Percentiles rank a stretch among this genome's conserved stretches.
Evolutionary conservation across 108 stramenopile genomes (phyloP).

Genomic region (Pinguiococcus pyrenoidosus): DNA sequence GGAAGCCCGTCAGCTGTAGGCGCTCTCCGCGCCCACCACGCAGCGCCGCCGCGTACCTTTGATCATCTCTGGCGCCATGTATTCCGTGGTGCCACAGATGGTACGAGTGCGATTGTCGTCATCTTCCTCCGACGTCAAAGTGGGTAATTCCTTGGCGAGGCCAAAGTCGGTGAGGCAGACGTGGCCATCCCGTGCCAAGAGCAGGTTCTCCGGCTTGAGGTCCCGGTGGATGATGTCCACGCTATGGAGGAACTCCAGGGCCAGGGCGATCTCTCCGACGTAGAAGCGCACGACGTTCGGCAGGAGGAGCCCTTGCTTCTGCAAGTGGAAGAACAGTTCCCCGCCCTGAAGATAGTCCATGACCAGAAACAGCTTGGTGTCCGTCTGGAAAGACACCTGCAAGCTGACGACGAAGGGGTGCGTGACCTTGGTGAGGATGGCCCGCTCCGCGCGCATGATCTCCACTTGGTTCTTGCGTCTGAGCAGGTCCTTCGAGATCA

Average conservation of each 20-base stretch:
- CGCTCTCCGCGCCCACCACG: background rate
- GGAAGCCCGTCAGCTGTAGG: no score
- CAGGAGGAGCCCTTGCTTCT: conserved; percentile 60
- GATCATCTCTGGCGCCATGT: conserved; percentile 74
- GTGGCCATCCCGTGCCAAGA: conserved; percentile 73
- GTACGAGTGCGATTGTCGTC: conserved; percentile 27
- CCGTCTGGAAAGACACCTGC: conserved; percentile 90
- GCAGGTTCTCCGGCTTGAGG: conserved; percentile 82
- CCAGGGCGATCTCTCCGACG: conserved; percentile 85
- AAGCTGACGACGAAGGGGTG: conserved; percentile 92
- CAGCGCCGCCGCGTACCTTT: background rate
- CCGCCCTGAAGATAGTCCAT: conserved; percentile 94
- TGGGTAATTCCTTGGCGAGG: conserved; percentile 47
- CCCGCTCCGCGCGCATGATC: conserved; percentile 61
- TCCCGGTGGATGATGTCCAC: conserved; percentile 86
- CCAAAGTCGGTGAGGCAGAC: conserved; percentile 92
- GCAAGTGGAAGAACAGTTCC: conserved; percentile 68
- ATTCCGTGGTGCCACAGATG: conserved; percentile 47
- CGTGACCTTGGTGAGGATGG: conserved; percentile 72
- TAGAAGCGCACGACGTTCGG: conserved; percentile 78
- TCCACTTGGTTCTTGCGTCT: conserved; percentile 46
- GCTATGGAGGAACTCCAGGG: conserved; percentile 62
- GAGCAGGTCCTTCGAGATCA: conserved; percentile 80
- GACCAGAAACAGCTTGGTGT: conserved; percentile 75
- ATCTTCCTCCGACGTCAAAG: conserved; percentile 22